Base-by-base conservation (phyloP, 371 early-diverging fungal genomes). In the Syncephalastrum racemosum region DNA sequence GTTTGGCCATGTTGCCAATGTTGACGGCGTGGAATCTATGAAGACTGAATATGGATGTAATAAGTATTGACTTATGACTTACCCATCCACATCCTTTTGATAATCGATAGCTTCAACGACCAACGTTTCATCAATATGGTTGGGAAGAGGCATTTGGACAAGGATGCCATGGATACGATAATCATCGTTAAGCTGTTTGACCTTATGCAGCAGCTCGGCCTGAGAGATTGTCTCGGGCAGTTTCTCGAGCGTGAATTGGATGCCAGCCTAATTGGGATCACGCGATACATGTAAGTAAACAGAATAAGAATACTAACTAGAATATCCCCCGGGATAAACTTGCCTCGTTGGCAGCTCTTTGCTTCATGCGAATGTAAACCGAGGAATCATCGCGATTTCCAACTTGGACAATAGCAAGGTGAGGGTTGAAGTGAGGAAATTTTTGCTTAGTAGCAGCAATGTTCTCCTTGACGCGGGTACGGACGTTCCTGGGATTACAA, bases 21-120 rank as follows among this genome's bases (percentile, higher is more conserved):
- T 97, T 96, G 58, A 81, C 64, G n/a, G 92, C 83, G 64, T 96
- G 95, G 75, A 97, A 92, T 22, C 90, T 88, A 22, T 20, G 15
- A n/a, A 25, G 4, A 23, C 16, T 27, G 3, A 47, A 23, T 20
- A 42, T 52, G 45, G 10, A 15, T 39, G 51, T 18, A 39, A 24
- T 0, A 2, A 0, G 10, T 31, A 12, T n/a, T n/a, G 36, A 31
- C 36, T 25, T 53, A 31, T 31, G 6, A 31, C 36, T 8, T 77
- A 87, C 80, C 97, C 97, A 72, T 97, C 97, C 18, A 97, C 95
- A 71, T 97, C 97, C 74, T 96, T 97, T 54, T 80, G 68, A 6
- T 84, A 80, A 56, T 82, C 73, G 52, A 97, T 89, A 16, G 92
- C 81, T 60, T 94, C 92, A 18, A 90, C 90, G 36, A 95, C 77